Evolutionary conservation across 2,329 filamentous ascomycete species (phyloP).

Genomic region (Xylariales sp.): DNA sequence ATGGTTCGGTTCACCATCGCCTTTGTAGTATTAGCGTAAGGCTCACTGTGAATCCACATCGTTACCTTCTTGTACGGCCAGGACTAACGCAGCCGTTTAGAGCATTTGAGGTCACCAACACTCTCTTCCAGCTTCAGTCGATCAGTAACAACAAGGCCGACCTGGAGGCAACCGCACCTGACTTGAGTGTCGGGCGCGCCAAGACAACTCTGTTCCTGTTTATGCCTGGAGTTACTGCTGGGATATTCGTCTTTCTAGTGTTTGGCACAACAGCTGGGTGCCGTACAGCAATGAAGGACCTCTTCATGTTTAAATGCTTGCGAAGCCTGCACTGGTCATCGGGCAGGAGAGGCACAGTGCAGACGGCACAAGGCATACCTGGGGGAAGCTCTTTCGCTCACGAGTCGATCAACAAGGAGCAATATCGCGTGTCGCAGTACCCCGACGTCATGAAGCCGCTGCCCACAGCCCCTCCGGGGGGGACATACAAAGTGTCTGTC

Average conservation of each 20-base stretch:
- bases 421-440: too few species aligned
- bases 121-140: constrained; percentile 19
- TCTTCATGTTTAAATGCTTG: constrained; percentile 4
- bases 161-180: constrained; percentile 4
- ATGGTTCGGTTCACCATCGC: constrained; percentile 22
- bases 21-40: constrained; percentile 17
- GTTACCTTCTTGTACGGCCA: too few species aligned
- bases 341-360: not conserved
- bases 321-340: too few species aligned
- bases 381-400: too few species aligned
- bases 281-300: constrained; percentile 9
- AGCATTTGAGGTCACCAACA: constrained; percentile 20
- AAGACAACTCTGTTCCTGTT: constrained; percentile 10
- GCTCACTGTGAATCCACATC: not conserved
- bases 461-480: constrained; percentile 2
- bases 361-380: not conserved
- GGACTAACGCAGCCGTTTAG: constrained; percentile 7
- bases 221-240: constrained; percentile 12
- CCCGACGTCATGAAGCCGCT: not conserved
- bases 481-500: constrained; percentile 6
- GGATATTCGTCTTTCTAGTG: constrained; percentile 12
- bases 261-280: constrained; percentile 14
- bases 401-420: too few species aligned
- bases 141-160: constrained; percentile 13
- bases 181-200: constrained; percentile 11